Conservation (phyloP, 2,329 filamentous ascomycete genomes). For the Fusarium camptoceras region DNA sequence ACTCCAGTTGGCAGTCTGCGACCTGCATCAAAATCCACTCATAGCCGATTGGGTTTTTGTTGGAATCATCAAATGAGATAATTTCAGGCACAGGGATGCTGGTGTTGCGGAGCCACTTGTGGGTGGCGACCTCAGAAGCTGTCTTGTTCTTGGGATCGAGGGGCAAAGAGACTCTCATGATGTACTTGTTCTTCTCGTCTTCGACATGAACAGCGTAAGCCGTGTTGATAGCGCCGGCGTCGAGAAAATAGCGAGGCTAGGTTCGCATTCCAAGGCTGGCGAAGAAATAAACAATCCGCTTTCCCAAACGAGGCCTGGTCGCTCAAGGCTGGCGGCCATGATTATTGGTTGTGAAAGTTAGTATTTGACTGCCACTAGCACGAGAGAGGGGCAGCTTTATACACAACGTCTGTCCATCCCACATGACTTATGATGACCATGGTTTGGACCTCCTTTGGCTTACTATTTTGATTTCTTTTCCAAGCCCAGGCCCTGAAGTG, state of each 20-base stretch:
- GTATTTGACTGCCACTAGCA: too few species aligned
- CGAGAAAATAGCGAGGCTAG: background rate
- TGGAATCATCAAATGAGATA: background rate
- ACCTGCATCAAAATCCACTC: background rate
- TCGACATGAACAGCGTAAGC: background rate
- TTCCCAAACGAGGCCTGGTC: too few species aligned
- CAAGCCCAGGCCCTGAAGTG: too few species aligned
- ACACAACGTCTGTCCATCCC: too few species aligned
- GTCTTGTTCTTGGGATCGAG: background rate
- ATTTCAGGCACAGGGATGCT: background rate
- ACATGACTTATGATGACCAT: too few species aligned
- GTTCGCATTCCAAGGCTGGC: too few species aligned
- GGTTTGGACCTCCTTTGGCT: too few species aligned
- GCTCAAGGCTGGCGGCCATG: too few species aligned
- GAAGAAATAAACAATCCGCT: too few species aligned
- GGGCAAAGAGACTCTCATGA: background rate
- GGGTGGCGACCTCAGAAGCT: background rate
- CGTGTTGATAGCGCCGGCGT: background rate
- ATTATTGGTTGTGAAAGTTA: too few species aligned
- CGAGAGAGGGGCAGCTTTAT: too few species aligned
- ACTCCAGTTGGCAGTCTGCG: background rate
- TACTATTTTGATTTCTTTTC: too few species aligned
- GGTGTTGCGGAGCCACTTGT: background rate
- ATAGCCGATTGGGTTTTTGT: background rate
- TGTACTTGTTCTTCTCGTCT: background rate